These are phyloP conservation scores for Sugiyamaella paludigena DNA, from an alignment of 1,139 yeast species.

Conservation along the genomic window DNA sequence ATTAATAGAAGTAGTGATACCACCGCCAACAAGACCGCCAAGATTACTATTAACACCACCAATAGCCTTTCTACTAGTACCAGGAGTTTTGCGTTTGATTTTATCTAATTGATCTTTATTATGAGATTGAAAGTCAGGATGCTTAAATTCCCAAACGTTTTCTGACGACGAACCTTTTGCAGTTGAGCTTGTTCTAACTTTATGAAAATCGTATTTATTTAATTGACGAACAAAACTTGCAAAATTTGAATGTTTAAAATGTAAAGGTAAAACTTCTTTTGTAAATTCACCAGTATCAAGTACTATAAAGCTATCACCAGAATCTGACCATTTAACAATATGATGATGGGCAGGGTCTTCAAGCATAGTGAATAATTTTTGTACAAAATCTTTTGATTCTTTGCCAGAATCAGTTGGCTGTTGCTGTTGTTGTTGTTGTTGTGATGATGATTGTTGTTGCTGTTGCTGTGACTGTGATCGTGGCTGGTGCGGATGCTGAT, in stretches of 20 bases:
- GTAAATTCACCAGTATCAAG: constrained; percentile 85
- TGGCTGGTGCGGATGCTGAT: not conserved
- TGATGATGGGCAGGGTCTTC: constrained; percentile 71
- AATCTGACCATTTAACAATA: constrained; percentile 79
- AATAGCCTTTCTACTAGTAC: constrained; percentile 31
- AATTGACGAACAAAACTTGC: constrained; percentile 92
- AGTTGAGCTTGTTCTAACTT: constrained; percentile 60
- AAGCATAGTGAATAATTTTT: constrained; percentile 65
- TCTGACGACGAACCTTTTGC: constrained; percentile 62
- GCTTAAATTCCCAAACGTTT: constrained; percentile 86
- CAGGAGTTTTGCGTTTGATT: constrained; percentile 77
- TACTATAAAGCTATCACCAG: constrained; percentile 85
- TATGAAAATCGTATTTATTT: constrained; percentile 96
- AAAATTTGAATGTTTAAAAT: constrained; percentile 87
- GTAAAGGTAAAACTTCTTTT: constrained; percentile 77
- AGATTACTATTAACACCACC: not conserved
- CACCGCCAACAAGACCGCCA: not conserved
- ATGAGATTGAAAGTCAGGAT: constrained; percentile 77
- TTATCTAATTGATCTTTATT: constrained; percentile 71
- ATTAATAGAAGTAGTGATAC: not conserved
- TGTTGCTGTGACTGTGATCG: not conserved
- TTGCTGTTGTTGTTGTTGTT: not conserved
- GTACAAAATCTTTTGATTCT: constrained; percentile 27
- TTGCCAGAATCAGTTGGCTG: not conserved
- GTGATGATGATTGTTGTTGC: not conserved